Conservation (phyloP, 176 grass and related monocot genomes). For the Juncus inflexus region DNA sequence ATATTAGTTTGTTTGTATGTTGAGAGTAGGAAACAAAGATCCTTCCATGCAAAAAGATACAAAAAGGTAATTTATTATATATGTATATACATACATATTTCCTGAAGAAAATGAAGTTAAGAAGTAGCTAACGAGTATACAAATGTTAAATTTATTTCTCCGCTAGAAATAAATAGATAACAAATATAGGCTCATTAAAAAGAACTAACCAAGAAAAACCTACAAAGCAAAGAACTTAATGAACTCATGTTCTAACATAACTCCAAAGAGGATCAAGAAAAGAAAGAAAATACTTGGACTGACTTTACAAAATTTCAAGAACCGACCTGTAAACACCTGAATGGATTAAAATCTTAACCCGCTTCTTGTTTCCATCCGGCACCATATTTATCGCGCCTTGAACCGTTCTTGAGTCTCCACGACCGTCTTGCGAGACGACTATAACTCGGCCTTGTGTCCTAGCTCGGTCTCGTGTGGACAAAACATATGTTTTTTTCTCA, state of each 20-base stretch:
- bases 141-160: not conserved
- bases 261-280: conserved; percentile 3
- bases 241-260: not conserved
- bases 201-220: not conserved
- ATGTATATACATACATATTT: no score
- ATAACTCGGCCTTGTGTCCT: conserved; percentile 28
- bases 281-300: conserved; percentile 9
- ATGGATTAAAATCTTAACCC: conserved; percentile 69
- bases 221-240: not conserved
- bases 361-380: conserved; percentile 51
- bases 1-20: no score
- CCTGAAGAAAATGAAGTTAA: conserved; percentile 27
- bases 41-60: no score
- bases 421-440: conserved; percentile 65
- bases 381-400: conserved; percentile 92
- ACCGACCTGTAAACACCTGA: conserved; percentile 75
- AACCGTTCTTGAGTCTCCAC: conserved; percentile 69
- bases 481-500: not conserved
- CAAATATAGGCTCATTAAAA: not conserved
- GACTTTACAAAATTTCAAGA: not conserved
- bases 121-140: not conserved
- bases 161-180: not conserved
- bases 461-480: not conserved
- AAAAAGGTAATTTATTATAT: no score
- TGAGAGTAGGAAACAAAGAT: no score